phyloP scores from a whole-genome alignment of 129 eudicot species.

The Calendula officinalis region DNA sequence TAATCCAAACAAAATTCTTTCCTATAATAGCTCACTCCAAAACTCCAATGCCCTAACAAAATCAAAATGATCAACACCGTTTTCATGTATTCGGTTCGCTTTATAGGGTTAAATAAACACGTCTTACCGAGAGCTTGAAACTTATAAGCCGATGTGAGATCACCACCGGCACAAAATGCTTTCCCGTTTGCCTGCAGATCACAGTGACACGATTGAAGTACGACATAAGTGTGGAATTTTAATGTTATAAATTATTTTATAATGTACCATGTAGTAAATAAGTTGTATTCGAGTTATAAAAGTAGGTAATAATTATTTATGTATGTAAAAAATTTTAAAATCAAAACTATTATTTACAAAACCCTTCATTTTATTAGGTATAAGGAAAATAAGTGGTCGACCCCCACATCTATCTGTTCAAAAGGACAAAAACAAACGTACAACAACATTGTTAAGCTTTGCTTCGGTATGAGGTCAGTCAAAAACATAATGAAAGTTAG shows the following conservation, averaged over 20 bases:
- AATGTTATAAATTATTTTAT: not conserved
- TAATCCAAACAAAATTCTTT: slow-evolving; percentile 43
- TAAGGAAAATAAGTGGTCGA: too few species aligned
- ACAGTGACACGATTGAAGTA: not conserved
- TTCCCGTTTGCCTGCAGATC: slow-evolving; percentile 42
- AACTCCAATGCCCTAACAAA: slow-evolving; percentile 48
- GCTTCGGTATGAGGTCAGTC: too few species aligned
- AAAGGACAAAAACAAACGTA: too few species aligned
- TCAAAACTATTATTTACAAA: too few species aligned
- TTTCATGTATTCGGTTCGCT: not conserved
- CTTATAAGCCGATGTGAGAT: slow-evolving; percentile 31
- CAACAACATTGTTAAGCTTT: too few species aligned
- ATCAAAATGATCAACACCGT: not conserved
- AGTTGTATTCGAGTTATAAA: too few species aligned
- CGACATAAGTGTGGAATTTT: not conserved
- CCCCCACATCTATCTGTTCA: too few species aligned
- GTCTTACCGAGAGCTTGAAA: slow-evolving; percentile 34
- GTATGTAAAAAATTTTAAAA: too few species aligned
- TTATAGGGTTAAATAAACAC: not conserved
- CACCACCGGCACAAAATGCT: slow-evolving; percentile 58
- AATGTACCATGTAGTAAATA: too few species aligned
- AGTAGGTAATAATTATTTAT: too few species aligned
- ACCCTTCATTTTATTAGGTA: too few species aligned
- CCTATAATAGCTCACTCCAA: slow-evolving; percentile 36
- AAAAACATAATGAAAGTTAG: too few species aligned